These are phyloP conservation scores for Nephromyces sp. DNA, from an alignment of 169 alveolate species.

Conservation along the genomic window DNA sequence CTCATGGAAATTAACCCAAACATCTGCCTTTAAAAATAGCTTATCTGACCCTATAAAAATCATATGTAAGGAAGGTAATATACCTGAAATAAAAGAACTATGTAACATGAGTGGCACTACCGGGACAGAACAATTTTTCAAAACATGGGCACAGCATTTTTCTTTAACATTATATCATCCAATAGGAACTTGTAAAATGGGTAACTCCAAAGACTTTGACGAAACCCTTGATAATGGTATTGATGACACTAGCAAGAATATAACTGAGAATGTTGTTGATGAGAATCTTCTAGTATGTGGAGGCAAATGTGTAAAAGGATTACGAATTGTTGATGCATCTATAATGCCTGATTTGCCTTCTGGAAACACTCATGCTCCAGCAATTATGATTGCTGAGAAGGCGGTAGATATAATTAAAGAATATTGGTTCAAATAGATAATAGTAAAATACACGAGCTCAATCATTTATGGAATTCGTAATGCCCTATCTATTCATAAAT, in stretches of 20 bases:
- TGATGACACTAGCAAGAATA: background rate
- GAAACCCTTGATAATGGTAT: background rate
- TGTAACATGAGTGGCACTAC: too few species aligned
- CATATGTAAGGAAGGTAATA: too few species aligned
- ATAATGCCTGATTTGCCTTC: slow-evolving; percentile 26
- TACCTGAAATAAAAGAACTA: too few species aligned
- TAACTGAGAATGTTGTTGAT: slow-evolving; percentile 15
- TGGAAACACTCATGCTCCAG: slow-evolving; percentile 18
- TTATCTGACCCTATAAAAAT: too few species aligned
- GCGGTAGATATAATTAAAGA: slow-evolving; percentile 3
- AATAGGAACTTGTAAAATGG: slow-evolving; percentile 19
- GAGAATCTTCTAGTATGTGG: slow-evolving; percentile 14
- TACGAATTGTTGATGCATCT: slow-evolving; percentile 18
- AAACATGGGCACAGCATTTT: background rate
- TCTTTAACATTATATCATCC: slow-evolving; percentile 25
- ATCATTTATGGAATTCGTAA: too few species aligned
- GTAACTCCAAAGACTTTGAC: background rate
- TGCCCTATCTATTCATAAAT: too few species aligned
- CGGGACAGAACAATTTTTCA: background rate
- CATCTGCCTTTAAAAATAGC: too few species aligned
- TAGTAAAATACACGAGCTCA: background rate
- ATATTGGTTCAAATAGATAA: background rate
- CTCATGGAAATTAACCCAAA: too few species aligned
- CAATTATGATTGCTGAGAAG: slow-evolving; percentile 7
- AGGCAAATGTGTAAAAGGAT: slow-evolving; percentile 1